Conservation (phyloP, 2,329 filamentous ascomycete species). For the Xylaria sp. region DNA sequence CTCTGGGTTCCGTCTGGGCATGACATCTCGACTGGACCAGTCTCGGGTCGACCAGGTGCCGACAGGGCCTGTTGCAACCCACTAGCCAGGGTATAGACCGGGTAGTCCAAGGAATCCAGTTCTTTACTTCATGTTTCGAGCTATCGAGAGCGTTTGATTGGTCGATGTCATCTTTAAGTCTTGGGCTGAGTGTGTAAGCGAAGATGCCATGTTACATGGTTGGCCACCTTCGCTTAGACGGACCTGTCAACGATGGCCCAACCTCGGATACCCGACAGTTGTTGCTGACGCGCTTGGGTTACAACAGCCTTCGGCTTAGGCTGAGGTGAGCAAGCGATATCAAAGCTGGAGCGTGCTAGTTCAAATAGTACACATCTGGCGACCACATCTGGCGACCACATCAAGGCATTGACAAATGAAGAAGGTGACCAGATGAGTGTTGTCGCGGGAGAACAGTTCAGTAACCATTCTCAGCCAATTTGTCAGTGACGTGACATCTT, state of each 20-base stretch:
- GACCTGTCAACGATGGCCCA: neutral
- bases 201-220: slow-evolving; percentile 6
- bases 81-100: too few relatives aligned
- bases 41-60: slow-evolving; percentile 24
- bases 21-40: neutral
- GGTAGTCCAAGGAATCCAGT: neutral
- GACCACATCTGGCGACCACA: neutral
- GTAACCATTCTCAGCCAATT: too few relatives aligned
- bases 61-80: slow-evolving; percentile 11
- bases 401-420: neutral
- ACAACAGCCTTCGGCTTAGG: too few relatives aligned
- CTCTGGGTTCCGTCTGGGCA: neutral
- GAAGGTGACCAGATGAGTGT: neutral
- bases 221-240: slow-evolving; percentile 18
- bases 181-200: slow-evolving; percentile 23
- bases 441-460: neutral
- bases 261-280: neutral
- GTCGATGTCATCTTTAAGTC: neutral
- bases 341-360: neutral
- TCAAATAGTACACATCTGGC: neutral
- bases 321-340: neutral
- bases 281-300: neutral
- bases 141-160: slow-evolving; percentile 9
- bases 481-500: neutral
- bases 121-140: slow-evolving; percentile 29